Conservation (phyloP, 73 alveolate genomes). For the Blepharisma japonicum region DNA sequence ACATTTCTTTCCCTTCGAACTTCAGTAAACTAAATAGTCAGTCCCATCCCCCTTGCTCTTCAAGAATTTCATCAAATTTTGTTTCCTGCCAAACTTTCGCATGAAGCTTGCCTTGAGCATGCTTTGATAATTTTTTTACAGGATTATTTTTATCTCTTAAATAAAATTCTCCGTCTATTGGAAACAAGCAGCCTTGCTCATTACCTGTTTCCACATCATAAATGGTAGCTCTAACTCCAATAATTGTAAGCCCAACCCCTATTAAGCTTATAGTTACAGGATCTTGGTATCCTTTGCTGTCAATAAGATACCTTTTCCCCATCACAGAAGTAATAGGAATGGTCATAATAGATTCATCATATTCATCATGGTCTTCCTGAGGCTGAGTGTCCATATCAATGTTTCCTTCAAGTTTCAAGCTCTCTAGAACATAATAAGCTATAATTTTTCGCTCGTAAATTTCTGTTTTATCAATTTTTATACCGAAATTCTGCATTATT, state of each 20-base stretch:
- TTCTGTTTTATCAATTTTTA: neutral
- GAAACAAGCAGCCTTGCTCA: constrained; percentile 1
- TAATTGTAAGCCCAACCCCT: neutral
- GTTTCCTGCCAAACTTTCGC: constrained; percentile 9
- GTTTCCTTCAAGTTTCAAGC: neutral
- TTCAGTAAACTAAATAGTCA: neutral
- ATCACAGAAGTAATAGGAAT: constrained; percentile 10
- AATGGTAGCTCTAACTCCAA: constrained; percentile 3
- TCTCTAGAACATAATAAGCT: constrained; percentile 10
- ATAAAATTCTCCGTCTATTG: constrained; percentile 10
- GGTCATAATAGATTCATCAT: neutral
- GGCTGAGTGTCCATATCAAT: neutral
- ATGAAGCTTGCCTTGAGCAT: neutral
- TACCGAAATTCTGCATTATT: neutral
- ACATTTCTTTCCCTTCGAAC: neutral
- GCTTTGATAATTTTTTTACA: neutral
- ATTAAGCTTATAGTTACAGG: neutral
- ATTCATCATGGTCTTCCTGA: neutral
- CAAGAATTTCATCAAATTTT: constrained; percentile 5
- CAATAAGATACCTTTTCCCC: neutral
- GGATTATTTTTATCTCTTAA: neutral
- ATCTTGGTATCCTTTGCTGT: neutral
- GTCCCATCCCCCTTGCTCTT: constrained; percentile 20
- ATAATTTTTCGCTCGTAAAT: neutral
- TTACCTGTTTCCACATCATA: neutral